Conservation (phyloP, 1,284 basidiomycete species). For the Ustilago crameri region DNA sequence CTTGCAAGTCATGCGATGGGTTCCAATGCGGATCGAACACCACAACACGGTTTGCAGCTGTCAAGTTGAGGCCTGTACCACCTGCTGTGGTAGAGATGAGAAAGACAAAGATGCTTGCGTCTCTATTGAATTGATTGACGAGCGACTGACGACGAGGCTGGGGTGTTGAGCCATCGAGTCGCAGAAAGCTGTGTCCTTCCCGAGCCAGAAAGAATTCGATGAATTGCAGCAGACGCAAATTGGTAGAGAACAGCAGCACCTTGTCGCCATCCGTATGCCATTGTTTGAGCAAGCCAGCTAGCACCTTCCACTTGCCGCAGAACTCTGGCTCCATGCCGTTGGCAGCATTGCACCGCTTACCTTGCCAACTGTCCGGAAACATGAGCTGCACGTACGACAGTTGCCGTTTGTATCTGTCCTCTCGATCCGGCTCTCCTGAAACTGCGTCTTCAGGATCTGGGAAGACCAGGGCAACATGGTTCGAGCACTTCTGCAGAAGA, state of each 20-base stretch:
- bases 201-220: constrained; percentile 77
- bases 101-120: constrained; percentile 79
- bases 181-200: constrained; percentile 76
- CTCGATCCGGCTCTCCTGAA: constrained; percentile 25
- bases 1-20: constrained; percentile 88
- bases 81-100: constrained; percentile 82
- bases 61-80: constrained; percentile 86
- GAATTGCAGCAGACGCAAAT: constrained; percentile 82
- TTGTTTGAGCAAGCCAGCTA: constrained; percentile 74
- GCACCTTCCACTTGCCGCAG: constrained; percentile 88
- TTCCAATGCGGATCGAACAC: constrained; percentile 82
- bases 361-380: constrained; percentile 61
- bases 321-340: constrained; percentile 69
- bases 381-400: constrained; percentile 57
- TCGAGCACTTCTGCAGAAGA: constrained; percentile 83
- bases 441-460: constrained; percentile 72
- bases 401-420: constrained; percentile 60
- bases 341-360: constrained; percentile 39
- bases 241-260: constrained; percentile 78
- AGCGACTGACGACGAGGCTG: constrained; percentile 70
- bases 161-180: constrained; percentile 76
- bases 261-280: constrained; percentile 72
- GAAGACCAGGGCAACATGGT: constrained; percentile 82
- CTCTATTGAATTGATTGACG: constrained; percentile 82
- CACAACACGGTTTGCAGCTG: constrained; percentile 88